These are phyloP conservation scores for Yarrowia sp. DNA, from an alignment of 805 yeast species.

Conservation along the genomic window DNA sequence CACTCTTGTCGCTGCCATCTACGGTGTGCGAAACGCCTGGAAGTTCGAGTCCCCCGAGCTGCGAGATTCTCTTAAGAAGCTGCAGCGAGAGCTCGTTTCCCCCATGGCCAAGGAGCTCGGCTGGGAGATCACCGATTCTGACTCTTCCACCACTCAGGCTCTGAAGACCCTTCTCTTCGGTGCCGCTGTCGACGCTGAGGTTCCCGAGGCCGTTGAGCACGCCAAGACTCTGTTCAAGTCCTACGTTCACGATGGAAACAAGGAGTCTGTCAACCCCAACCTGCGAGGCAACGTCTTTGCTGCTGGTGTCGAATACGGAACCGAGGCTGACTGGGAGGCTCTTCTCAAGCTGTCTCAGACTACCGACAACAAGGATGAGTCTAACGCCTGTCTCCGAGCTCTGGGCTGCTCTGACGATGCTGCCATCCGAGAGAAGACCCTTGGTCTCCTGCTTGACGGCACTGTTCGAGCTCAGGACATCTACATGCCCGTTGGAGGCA, in stretches of 20 bases:
- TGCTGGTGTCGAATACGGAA: constrained; percentile 65
- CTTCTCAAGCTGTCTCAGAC: constrained; percentile 57
- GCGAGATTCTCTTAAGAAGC: constrained; percentile 43
- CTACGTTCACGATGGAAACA: constrained; percentile 56
- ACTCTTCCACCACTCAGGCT: constrained; percentile 57
- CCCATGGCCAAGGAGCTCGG: constrained; percentile 57
- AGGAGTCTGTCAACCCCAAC: constrained; percentile 68
- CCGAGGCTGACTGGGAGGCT: constrained; percentile 57
- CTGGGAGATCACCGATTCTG: constrained; percentile 55
- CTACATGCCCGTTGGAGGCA: constrained; percentile 71
- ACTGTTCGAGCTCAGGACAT: constrained; percentile 65
- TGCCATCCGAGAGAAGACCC: constrained; percentile 53
- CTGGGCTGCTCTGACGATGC: constrained; percentile 61
- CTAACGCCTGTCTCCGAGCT: constrained; percentile 62
- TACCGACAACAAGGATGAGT: constrained; percentile 63
- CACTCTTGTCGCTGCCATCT: constrained; percentile 45
- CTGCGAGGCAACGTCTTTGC: constrained; percentile 62
- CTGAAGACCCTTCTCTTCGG: constrained; percentile 56
- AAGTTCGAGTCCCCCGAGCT: constrained; percentile 46
- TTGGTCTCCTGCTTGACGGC: constrained; percentile 55
- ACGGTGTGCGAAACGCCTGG: constrained; percentile 45
- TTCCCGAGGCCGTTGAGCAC: constrained; percentile 36
- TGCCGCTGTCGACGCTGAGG: constrained; percentile 38
- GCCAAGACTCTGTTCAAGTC: constrained; percentile 47
- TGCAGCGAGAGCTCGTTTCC: constrained; percentile 53